Conservation (phyloP, 768 basidiomycete species). For the Cyathus striatus region DNA sequence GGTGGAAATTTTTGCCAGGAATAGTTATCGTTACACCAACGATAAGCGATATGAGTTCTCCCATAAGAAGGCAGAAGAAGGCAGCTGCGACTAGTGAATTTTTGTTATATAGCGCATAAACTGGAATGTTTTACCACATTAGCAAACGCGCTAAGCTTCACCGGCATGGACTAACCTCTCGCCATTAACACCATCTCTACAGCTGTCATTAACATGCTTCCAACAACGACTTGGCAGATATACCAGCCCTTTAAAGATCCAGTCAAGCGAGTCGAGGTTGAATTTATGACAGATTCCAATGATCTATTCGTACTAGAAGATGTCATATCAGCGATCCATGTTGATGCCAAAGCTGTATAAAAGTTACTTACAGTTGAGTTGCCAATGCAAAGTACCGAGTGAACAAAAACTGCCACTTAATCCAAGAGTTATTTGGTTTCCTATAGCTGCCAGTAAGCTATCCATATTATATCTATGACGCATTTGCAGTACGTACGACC, state of each 20-base stretch:
- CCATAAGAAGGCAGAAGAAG: conserved; percentile 13
- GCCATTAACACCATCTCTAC: conserved; percentile 23
- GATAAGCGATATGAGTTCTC: conserved; percentile 14
- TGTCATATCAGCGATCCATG: not conserved
- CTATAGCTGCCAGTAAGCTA: conserved; percentile 4
- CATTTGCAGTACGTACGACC: conserved; percentile 30
- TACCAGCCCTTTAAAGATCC: conserved; percentile 15
- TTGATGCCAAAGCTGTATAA: not conserved
- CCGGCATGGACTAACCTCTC: conserved; percentile 12
- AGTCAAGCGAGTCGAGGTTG: conserved; percentile 5
- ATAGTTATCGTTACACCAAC: conserved; percentile 14
- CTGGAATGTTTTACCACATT: too few relatives aligned
- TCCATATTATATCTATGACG: too few relatives aligned
- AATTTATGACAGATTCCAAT: conserved; percentile 11
- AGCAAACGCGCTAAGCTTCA: too few relatives aligned
- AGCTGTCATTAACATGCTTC: conserved; percentile 17
- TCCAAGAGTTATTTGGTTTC: conserved; percentile 14
- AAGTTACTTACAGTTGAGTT: conserved; percentile 17
- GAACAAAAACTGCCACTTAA: conserved; percentile 24
- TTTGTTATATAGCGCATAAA: conserved; percentile 29
- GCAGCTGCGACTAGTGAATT: conserved; percentile 16
- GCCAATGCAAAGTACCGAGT: conserved; percentile 22
- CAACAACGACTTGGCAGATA: conserved; percentile 17
- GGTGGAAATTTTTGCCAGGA: conserved; percentile 11
- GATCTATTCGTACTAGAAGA: conserved; percentile 15